phyloP scores from a whole-genome alignment of 2,329 filamentous ascomycete genomes.

The Pseudocercospora crystallina region DNA sequence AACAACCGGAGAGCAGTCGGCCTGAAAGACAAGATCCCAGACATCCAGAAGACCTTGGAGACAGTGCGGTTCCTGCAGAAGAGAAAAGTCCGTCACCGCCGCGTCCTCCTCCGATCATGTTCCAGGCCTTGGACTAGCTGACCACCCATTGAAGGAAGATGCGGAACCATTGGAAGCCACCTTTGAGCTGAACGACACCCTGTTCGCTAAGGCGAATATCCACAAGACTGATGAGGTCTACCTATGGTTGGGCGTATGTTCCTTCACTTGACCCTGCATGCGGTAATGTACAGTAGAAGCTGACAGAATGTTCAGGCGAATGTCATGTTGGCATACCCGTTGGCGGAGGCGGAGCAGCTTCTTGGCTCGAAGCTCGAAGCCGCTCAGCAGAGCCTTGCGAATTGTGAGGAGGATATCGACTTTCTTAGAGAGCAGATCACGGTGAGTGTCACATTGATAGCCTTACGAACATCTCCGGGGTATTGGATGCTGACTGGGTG shows the following conservation, averaged over 20 bases:
- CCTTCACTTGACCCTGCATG: neutral
- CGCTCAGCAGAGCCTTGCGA: conserved; percentile 75
- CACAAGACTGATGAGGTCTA: conserved; percentile 87
- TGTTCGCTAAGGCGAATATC: conserved; percentile 85
- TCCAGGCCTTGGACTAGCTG: too few species aligned
- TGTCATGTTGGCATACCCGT: conserved; percentile 93
- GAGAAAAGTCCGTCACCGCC: conserved; percentile 57
- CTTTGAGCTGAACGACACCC: conserved; percentile 94
- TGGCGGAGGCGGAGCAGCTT: conserved; percentile 80
- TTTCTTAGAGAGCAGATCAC: conserved; percentile 96
- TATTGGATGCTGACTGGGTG: conserved; percentile 13
- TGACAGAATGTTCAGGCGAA: conserved; percentile 64
- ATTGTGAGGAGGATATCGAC: conserved; percentile 94
- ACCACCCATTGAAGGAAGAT: conserved; percentile 35
- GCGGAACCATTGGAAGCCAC: conserved; percentile 79
- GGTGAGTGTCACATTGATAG: conserved; percentile 52
- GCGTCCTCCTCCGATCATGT: neutral
- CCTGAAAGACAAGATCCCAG: conserved; percentile 90
- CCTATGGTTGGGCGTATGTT: conserved; percentile 84
- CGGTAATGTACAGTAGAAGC: too few species aligned
- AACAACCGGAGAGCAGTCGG: conserved; percentile 78
- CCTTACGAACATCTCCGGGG: neutral
- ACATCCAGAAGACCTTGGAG: conserved; percentile 94
- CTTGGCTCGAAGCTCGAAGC: conserved; percentile 74
- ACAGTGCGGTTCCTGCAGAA: conserved; percentile 82